phyloP scores from a whole-genome alignment of 1,139 yeast genomes.

The Hanseniaspora sp. region DNA sequence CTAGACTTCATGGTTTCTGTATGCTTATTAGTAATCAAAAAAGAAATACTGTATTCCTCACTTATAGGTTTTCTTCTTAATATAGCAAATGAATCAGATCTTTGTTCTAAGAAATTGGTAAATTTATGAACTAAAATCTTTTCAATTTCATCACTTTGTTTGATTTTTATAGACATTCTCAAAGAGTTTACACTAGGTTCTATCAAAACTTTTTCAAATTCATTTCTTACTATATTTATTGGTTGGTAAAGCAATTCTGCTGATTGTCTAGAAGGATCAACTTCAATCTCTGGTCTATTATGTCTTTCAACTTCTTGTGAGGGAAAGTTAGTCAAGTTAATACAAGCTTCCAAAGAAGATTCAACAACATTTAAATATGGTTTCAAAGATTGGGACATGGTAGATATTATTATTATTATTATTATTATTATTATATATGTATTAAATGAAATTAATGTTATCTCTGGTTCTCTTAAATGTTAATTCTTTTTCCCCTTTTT shows the following conservation, averaged over 20 bases:
- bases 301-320: slow-evolving; percentile 95
- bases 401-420: no score
- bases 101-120: slow-evolving; percentile 80
- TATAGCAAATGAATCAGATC: slow-evolving; percentile 90
- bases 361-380: slow-evolving; percentile 93
- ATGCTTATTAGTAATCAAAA: slow-evolving; percentile 84
- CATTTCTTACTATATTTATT: slow-evolving; percentile 84
- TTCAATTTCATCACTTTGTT: slow-evolving; percentile 97
- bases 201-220: slow-evolving; percentile 80
- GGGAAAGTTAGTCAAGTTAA: slow-evolving; percentile 85
- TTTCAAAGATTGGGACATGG: slow-evolving; percentile 78
- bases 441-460: no score
- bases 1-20: slow-evolving; percentile 93
- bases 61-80: slow-evolving; percentile 77
- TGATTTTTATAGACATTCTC: slow-evolving; percentile 80
- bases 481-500: no score
- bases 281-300: slow-evolving; percentile 92
- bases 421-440: no score
- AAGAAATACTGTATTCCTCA: slow-evolving; percentile 84
- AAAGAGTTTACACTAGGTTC: slow-evolving; percentile 90
- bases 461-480: no score
- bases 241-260: slow-evolving; percentile 82
- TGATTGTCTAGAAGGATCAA: slow-evolving; percentile 62
- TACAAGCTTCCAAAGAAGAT: slow-evolving; percentile 87
- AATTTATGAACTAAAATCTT: slow-evolving; percentile 86